A percentile compares a stretch with the other conserved stretches of the same genome.
Evolutionary conservation across 2,329 filamentous ascomycete genomes (phyloP).

Genomic region (Paraconiothyrium sp.): DNA sequence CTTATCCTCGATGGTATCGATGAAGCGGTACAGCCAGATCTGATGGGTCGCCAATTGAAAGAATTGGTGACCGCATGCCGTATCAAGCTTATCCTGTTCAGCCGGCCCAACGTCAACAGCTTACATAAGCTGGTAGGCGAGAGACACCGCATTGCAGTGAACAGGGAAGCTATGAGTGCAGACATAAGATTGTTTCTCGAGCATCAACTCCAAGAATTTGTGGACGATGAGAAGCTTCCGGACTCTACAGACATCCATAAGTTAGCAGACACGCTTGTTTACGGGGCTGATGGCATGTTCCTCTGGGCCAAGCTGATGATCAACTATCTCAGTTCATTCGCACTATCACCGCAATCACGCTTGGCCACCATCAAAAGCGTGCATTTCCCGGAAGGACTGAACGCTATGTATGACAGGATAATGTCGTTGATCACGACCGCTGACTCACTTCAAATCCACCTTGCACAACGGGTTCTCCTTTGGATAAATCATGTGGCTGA

Average conservation of each 20-base stretch:
- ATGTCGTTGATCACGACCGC: background rate
- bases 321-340: conserved; percentile 1
- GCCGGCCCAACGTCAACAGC: background rate
- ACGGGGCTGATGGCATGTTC: conserved; percentile 17
- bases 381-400: conserved; percentile 10
- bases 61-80: background rate
- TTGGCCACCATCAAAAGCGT: conserved; percentile 6
- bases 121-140: background rate
- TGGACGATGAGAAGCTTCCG: background rate
- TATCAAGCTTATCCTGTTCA: background rate
- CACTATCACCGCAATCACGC: background rate
- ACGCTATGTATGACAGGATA: conserved; percentile 16
- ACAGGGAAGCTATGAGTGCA: background rate
- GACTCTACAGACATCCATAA: background rate
- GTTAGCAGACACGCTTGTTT: background rate
- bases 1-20: background rate
- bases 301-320: conserved; percentile 16
- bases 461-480: background rate
- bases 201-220: background rate
- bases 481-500: background rate
- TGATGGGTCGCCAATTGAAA: background rate
- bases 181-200: background rate
- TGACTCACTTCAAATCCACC: background rate
- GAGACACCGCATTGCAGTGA: background rate
- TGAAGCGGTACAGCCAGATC: background rate